Base-by-base conservation (phyloP, 2,329 filamentous ascomycete species). In the Zymoseptoria pseudotritici region DNA sequence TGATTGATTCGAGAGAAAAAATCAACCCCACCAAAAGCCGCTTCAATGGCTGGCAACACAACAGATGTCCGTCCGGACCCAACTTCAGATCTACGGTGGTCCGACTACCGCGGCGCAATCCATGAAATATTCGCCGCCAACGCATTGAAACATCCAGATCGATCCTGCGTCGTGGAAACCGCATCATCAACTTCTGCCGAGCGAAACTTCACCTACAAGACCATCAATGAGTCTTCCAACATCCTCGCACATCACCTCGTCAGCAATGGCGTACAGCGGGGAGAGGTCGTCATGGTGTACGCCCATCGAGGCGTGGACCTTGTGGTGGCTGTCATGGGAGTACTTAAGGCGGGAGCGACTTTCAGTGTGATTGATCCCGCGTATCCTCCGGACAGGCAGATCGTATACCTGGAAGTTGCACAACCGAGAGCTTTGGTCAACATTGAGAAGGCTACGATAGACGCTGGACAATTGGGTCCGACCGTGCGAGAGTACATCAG, bases 201-300 rank as follows among this genome's bases (percentile, higher is more conserved):
- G 58, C 69, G 74, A 57, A 61, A 77, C 72, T 97, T 94, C 75
- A 93, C 86, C 22, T 97, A 97, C 74, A 80, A 80, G 65, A 90
- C 96, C 70, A 96, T 97, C 71, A 83, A 91, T 71, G 88, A 96
- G 77, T 87, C 88, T 0, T 88, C 90, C 29, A 95, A 95, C 72
- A 80, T 85, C 19, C 74, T 97, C 6, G 89, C 91, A 21, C 86
- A 96, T 75, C 84, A 96, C 71, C 81, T 97, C 20, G 83, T 88
- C 57, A 80, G 87, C 55, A 81, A 85, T 68, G 91, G 92, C 60
- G 80, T 91, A 64, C 80, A 86, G 61, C 80, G 85, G 66, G 91
- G 91, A 8, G 91, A 97, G 71, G 91, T 96, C 2, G 91, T 96
- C 69, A 96, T 96, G 90, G 89, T 94, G 64, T 97, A 86, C 71